A percentile compares a stretch with the other conserved stretches of the same genome.
phyloP scores from a whole-genome alignment of 2,329 filamentous ascomycete genomes.

The Fusarium sp. region DNA sequence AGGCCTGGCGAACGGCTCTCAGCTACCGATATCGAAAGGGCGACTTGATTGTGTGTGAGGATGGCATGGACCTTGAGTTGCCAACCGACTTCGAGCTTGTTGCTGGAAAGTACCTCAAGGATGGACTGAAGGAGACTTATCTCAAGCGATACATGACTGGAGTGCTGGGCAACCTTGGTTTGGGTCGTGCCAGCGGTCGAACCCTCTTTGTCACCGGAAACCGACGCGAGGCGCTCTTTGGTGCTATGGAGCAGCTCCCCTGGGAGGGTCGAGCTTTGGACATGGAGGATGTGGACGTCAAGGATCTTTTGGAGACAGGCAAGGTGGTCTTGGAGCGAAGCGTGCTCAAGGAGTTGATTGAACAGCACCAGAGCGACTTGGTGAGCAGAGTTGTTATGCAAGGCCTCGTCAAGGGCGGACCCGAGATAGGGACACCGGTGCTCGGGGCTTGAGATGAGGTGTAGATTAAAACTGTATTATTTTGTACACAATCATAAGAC shows the following conservation, averaged over 20 bases:
- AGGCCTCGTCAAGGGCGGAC: conserved; percentile 54
- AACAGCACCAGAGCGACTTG: conserved; percentile 78
- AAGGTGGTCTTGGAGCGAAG: conserved; percentile 87
- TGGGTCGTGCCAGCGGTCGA: conserved; percentile 75
- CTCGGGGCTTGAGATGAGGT: conserved; percentile 42
- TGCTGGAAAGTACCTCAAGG: conserved; percentile 58
- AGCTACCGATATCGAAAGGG: conserved; percentile 91
- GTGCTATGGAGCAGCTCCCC: conserved; percentile 73
- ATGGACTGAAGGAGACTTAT: conserved; percentile 68
- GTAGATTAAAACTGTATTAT: conserved; percentile 50
- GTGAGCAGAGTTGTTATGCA: conserved; percentile 62
- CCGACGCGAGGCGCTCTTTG: conserved; percentile 72
- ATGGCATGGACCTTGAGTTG: conserved; percentile 76
- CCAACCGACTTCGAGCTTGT: conserved; percentile 64
- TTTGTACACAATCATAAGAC: conserved; percentile 45
- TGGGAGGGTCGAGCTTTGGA: conserved; percentile 78
- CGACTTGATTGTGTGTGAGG: conserved; percentile 87
- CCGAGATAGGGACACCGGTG: conserved; percentile 57
- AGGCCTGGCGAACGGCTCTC: conserved; percentile 93
- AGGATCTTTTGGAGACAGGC: conserved; percentile 88
- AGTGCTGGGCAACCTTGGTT: conserved; percentile 78
- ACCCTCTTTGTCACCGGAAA: conserved; percentile 80
- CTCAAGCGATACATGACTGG: conserved; percentile 73
- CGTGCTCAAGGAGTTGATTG: conserved; percentile 82
- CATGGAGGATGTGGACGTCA: conserved; percentile 89